Evolutionary conservation across 306 rosid species (phyloP).

Genomic region (Cercis canadensis): DNA sequence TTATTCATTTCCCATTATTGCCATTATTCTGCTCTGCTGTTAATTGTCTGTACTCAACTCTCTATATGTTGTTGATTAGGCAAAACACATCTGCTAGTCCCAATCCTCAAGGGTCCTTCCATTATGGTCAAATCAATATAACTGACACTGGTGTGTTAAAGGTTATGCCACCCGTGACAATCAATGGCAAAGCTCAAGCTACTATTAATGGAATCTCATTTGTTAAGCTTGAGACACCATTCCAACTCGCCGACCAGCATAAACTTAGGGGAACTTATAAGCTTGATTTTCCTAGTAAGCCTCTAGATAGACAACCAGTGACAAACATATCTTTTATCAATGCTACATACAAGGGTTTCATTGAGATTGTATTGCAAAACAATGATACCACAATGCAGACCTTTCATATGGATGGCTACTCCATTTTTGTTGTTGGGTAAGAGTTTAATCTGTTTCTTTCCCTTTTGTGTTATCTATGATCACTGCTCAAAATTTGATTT

Average conservation of each 20-base stretch:
- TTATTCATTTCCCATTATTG: not conserved
- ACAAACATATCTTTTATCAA: slow-evolving; percentile 74
- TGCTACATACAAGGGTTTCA: slow-evolving; percentile 83
- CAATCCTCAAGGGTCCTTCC: slow-evolving; percentile 94
- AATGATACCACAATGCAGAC: slow-evolving; percentile 75
- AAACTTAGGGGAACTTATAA: slow-evolving; percentile 71
- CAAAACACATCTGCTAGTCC: slow-evolving; percentile 87
- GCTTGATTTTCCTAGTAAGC: slow-evolving; percentile 79
- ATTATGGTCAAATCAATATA: slow-evolving; percentile 75
- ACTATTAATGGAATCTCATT: slow-evolving; percentile 85
- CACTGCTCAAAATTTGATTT: slow-evolving; percentile 32
- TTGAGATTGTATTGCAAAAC: slow-evolving; percentile 82
- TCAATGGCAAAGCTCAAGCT: slow-evolving; percentile 61
- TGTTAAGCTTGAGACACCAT: slow-evolving; percentile 66
- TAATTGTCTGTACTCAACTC: slow-evolving; percentile 3
- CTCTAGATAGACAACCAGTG: slow-evolving; percentile 59
- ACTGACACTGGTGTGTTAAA: slow-evolving; percentile 75
- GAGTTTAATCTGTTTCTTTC: slow-evolving; percentile 18
- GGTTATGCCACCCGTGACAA: slow-evolving; percentile 56
- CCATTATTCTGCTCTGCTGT: not conserved
- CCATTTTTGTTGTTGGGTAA: slow-evolving; percentile 84
- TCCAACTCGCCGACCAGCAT: slow-evolving; percentile 80
- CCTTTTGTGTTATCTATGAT: not conserved
- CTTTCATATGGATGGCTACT: slow-evolving; percentile 82
- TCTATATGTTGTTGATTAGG: slow-evolving; percentile 46